Base-by-base conservation (phyloP, 345 rosid genomes). In the Camelina hispida region DNA sequence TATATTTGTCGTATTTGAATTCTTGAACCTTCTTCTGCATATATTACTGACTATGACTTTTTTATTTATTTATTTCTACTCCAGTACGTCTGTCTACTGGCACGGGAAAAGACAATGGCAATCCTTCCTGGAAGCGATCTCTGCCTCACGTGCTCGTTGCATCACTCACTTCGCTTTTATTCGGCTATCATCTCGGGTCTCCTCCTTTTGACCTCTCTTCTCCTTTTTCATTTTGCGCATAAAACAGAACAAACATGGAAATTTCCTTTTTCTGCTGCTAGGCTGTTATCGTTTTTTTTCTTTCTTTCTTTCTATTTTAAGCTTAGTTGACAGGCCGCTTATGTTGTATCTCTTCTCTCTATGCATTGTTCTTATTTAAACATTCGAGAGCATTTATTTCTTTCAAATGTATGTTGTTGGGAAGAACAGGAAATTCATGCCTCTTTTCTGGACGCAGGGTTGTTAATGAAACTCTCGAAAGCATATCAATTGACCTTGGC, bases 161-260 rank as follows among this genome's bases (percentile, higher is more conserved):
- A 66, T 80, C 88, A 10, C 25, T 91, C 57, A 84, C 95, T 66
- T 88, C 98, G 1, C 83, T 94, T 77, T 69, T 94, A 63, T 91
- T 82, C 35, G 98, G 98, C 75, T 94, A 94, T 83, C 98, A 90
- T 81, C 87, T 94, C 18, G 91, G 98, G 98, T 91, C 52, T 63
- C 84, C 83, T 67, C 54, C 78, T 63, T 22, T 3, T 42, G n/a
- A 65, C 56, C 53, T 60, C 42, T 55, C 17, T 72, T 53, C 73
- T 42, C 2, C 23, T 9, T 20, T 53, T 53, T 22, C 66, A 66
- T 58, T 58, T n/a, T 66, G 18, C 56, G 48, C 22, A 20, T 8
- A 23, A 23, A 46, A 35, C 57, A 55, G 50, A 56, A 46, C 23
- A 15, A 25, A n/a, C 54, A 43, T n/a, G 20, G 4, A 9, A 9